Evolutionary conservation across 73 alveolate species (phyloP), one percentile per base, ranked within the genome.

Genomic region (Paramecium tetraurelia): DNA sequence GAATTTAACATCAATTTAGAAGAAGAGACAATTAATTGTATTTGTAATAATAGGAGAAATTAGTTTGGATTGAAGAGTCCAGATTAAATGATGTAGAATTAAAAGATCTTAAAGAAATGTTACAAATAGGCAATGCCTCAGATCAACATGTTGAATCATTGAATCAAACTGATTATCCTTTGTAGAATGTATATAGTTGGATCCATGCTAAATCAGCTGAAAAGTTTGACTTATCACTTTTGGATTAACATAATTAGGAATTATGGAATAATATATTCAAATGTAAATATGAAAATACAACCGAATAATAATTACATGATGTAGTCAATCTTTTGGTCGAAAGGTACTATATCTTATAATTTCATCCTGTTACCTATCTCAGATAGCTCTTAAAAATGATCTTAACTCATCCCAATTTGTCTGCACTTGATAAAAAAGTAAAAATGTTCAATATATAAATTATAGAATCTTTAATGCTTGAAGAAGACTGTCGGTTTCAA

Each of bases 371-470:
- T 29, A 16, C 57, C 21, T 38, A 38, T 12, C 14, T 75, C 0
- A 75, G 87, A 36, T 38, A 41, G 38, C 21, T 75, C 3, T 29
- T 75, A 5, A 75, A 21, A 41, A 38, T 75, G 87, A 75, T 75
- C n/a, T 41, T 75, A 75, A 75, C 68, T 29, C 87, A 75, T 38
- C 57, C 57, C 0, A 38, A 75, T 38, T 38, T 41, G 35, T 75
- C 87, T 12, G 1, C 35, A 12, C 59, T 75, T 38, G 87, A 75
- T 33, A 75, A 75, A 72, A 29, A 75, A 75, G 87, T 75, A 75
- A 33, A 11, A 0, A 5, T 75, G 2, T 10, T 18, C 14, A 22
- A 1, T 72, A 14, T 16, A 0, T 38, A 29, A 29, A 36, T 33
- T 4, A 16, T 38, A 75, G 58, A 38, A 75, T 75, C 46, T 41